phyloP scores from a whole-genome alignment of 805 yeast genomes.

The Candida andamanensis region DNA sequence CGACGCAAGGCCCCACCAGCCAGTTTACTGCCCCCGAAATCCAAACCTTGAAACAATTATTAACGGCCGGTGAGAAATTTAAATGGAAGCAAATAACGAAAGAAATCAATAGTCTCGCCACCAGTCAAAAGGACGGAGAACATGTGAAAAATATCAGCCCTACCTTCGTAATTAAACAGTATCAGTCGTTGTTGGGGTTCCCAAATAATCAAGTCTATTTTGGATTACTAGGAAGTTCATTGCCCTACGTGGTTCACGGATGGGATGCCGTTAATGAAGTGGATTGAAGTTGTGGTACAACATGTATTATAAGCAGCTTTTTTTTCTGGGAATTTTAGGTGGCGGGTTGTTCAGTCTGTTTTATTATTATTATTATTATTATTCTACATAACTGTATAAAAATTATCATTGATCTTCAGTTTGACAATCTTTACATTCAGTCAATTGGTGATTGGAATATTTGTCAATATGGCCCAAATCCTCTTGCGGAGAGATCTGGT shows the following conservation, averaged over 20 bases:
- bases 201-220: conserved; percentile 42
- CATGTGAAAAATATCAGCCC: conserved; percentile 42
- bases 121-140: conserved; percentile 12
- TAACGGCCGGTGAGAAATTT: conserved; percentile 49
- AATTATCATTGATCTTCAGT: no score
- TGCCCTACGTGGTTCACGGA: conserved; percentile 50
- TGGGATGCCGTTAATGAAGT: conserved; percentile 36
- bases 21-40: conserved; percentile 42
- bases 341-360: no score
- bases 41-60: conserved; percentile 41
- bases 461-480: conserved; percentile 62
- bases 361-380: no score
- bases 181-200: conserved; percentile 49
- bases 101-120: conserved; percentile 19
- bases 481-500: conserved; percentile 49
- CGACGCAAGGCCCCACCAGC: conserved; percentile 6
- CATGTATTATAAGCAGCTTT: no score
- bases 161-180: conserved; percentile 51
- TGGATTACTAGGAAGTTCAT: conserved; percentile 44
- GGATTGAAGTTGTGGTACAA: no score
- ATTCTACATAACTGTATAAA: no score
- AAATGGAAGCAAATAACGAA: conserved; percentile 58
- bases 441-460: conserved; percentile 8
- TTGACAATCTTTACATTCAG: conserved; percentile 15
- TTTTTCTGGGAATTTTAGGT: neutral